Percentiles rank a stretch among this genome's conserved stretches.
Conservation (phyloP, 179 eudicot genomes). For the Beta lomatogona region DNA sequence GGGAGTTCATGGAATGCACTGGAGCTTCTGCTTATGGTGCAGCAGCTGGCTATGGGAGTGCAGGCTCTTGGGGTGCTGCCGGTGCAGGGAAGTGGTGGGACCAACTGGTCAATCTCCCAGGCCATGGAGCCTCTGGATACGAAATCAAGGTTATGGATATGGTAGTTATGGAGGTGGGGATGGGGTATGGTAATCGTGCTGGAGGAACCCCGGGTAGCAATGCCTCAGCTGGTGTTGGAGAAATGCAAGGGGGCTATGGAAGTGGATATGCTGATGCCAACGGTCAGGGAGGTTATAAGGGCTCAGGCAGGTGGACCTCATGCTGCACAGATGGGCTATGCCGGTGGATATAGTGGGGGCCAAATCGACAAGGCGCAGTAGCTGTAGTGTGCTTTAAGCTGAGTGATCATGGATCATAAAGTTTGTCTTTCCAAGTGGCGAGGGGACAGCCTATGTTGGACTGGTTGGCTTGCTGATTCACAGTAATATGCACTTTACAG, state of each 20-base stretch:
- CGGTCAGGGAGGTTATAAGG: slow-evolving; percentile 72
- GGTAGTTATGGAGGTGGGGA: slow-evolving; percentile 74
- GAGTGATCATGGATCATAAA: slow-evolving; percentile 7
- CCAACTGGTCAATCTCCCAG: slow-evolving; percentile 73
- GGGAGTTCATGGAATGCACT: slow-evolving; percentile 76
- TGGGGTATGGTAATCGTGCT: slow-evolving; percentile 56
- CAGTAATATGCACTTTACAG: slow-evolving; percentile 46
- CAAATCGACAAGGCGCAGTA: slow-evolving; percentile 66
- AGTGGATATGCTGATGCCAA: slow-evolving; percentile 65
- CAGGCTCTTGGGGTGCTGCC: slow-evolving; percentile 62
- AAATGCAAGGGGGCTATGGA: slow-evolving; percentile 54
- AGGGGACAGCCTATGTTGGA: slow-evolving; percentile 38
- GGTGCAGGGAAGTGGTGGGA: slow-evolving; percentile 49
- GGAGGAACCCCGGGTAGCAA: slow-evolving; percentile 46
- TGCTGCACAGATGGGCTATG: slow-evolving; percentile 52
- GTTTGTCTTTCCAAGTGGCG: no score
- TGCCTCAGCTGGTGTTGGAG: slow-evolving; percentile 49
- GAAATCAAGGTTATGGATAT: slow-evolving; percentile 84
- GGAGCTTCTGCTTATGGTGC: slow-evolving; percentile 71
- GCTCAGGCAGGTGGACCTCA: slow-evolving; percentile 46
- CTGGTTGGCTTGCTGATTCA: slow-evolving; percentile 84
- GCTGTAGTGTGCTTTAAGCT: slow-evolving; percentile 31
- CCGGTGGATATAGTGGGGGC: slow-evolving; percentile 77
- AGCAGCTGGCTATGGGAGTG: slow-evolving; percentile 61
- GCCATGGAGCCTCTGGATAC: slow-evolving; percentile 69